Conservation (phyloP, 345 rosid genomes). For the Nasturtium officinale region DNA sequence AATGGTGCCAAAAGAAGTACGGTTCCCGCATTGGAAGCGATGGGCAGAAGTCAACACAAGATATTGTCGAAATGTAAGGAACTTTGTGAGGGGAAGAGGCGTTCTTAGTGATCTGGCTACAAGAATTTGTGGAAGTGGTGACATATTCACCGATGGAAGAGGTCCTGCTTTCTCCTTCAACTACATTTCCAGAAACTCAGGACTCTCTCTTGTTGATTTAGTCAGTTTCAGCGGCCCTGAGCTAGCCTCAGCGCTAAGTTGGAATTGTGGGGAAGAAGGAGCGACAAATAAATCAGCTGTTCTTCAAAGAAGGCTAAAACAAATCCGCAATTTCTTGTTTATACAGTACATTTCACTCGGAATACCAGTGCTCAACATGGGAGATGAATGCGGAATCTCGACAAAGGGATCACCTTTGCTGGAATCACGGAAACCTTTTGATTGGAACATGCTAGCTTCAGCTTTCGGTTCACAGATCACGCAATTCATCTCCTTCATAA, state of each 20-base stretch:
- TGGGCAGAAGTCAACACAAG: slow-evolving; percentile 81
- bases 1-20: slow-evolving; percentile 46
- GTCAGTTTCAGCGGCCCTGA: slow-evolving; percentile 74
- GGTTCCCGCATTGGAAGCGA: slow-evolving; percentile 89
- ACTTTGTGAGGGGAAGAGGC: slow-evolving; percentile 74
- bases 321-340: slow-evolving; percentile 81
- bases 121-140: slow-evolving; percentile 91
- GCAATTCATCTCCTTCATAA: slow-evolving; percentile 71
- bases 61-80: slow-evolving; percentile 68
- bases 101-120: slow-evolving; percentile 79
- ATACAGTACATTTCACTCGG: slow-evolving; percentile 74
- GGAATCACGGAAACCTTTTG: slow-evolving; percentile 54
- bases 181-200: slow-evolving; percentile 68
- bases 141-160: slow-evolving; percentile 73
- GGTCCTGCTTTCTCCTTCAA: slow-evolving; percentile 90
- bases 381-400: slow-evolving; percentile 93
- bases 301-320: slow-evolving; percentile 83
- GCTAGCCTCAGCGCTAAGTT: slow-evolving; percentile 71
- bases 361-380: slow-evolving; percentile 87
- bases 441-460: slow-evolving; percentile 67
- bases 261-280: slow-evolving; percentile 98
- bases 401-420: slow-evolving; percentile 68
- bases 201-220: slow-evolving; percentile 83
- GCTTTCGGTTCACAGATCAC: slow-evolving; percentile 71
- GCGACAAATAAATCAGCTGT: slow-evolving; percentile 66